Base-by-base conservation (phyloP, 345 rosid genomes). In the Salix purpurea region DNA sequence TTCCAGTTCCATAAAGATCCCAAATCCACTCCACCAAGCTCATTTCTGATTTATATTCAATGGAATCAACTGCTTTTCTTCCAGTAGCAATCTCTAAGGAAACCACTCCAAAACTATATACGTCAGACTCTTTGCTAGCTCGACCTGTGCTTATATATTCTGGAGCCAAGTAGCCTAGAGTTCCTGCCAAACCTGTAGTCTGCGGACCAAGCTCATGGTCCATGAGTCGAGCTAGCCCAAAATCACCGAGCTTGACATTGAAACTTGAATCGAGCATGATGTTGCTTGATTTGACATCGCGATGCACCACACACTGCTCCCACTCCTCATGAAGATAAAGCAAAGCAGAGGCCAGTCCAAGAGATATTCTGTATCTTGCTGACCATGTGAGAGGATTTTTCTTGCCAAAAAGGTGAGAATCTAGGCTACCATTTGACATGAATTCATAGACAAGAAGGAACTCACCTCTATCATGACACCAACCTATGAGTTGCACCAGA, bases 221-320 rank as follows among this genome's bases (percentile, higher is more conserved):
- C 42, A 66, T 34, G 9, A 66, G 44, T 32, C 10, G 69, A 2
- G 69, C 69, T 36, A 65, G 34, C 34, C 69, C 69, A 7, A 65
- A 65, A 18, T 65, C 40, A 14, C 69, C 32, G 34, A 65, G n/a
- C 69, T 66, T 66, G 44, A 32, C 69, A 36, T 66, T 66, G 1
- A 34, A 66, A 19, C 40, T 66, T 66, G 68, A 28, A 65, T 65
- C 65, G 11, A 60, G 65, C 65, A 60, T 60, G 7, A 60, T 23
- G n/a, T n/a, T 62, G 67, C 67, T 62, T 66, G 69, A 66, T 66
- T 66, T 66, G 11, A 66, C 44, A 66, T 66, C 44, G 21, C 69
- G n/a, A 32, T 66, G 69, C 14, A 34, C 69, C 9, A 66, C 42
- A 36, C 69, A 34, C 4, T 66, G 69, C 19, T 62, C 67, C 67